These are phyloP conservation scores for Mrakia frigida DNA, from an alignment of 768 basidiomycete genomes.

Conservation along the genomic window DNA sequence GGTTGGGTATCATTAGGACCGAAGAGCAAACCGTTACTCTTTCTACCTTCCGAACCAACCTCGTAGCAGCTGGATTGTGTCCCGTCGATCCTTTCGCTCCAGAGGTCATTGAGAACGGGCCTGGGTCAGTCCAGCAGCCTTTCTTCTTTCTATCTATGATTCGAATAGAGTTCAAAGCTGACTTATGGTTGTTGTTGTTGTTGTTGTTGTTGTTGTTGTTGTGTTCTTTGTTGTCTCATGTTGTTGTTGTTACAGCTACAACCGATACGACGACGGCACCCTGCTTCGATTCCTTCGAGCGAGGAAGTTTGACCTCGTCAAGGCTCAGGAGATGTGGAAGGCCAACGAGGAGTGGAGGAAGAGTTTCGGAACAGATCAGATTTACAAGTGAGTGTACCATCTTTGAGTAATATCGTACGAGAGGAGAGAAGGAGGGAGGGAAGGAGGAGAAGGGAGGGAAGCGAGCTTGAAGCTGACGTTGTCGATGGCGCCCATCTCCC, in stretches of 20 bases:
- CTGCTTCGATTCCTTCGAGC: slow-evolving; percentile 74
- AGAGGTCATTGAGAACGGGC: slow-evolving; percentile 27
- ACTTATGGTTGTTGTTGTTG: too few species aligned
- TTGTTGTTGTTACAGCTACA: slow-evolving; percentile 13
- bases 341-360: slow-evolving; percentile 82
- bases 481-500: not conserved
- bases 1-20: too few species aligned
- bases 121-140: slow-evolving; percentile 23
- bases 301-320: slow-evolving; percentile 78
- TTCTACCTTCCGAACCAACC: slow-evolving; percentile 60
- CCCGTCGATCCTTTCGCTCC: slow-evolving; percentile 36
- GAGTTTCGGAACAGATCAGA: slow-evolving; percentile 56
- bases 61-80: slow-evolving; percentile 49
- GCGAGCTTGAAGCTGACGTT: not conserved
- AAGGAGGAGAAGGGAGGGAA: not conserved
- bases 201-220: not conserved
- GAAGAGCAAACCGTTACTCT: slow-evolving; percentile 58
- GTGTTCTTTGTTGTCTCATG: too few species aligned
- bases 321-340: slow-evolving; percentile 78
- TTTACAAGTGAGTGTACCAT: slow-evolving; percentile 27
- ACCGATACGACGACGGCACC: slow-evolving; percentile 45
- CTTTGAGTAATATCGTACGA: not conserved
- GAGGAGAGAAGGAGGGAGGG: not conserved
- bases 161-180: too few species aligned
- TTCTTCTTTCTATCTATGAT: not conserved